Percentiles rank a stretch among this genome's conserved stretches.
phyloP scores from a whole-genome alignment of 305 asterid genomes.

The Withania somnifera region DNA sequence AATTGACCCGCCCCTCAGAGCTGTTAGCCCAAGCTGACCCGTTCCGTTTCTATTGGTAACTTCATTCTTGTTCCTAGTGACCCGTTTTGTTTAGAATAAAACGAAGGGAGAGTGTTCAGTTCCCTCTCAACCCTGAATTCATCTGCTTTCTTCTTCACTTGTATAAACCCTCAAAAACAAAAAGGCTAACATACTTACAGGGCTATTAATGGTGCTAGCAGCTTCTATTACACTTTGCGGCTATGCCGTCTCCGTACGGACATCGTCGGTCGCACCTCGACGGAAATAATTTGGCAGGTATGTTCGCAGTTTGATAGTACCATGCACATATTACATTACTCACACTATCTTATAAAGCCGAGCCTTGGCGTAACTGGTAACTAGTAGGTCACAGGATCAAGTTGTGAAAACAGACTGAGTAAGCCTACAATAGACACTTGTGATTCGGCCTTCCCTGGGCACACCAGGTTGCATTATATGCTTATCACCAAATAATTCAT shows the following conservation, averaged over 20 bases:
- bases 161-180: background rate
- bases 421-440: no score
- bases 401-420: no score
- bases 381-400: no score
- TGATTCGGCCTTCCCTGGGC: no score
- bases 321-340: background rate
- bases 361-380: no score
- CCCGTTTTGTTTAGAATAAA: no score
- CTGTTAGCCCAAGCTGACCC: background rate
- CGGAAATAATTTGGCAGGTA: background rate
- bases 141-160: background rate
- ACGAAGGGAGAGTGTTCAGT: background rate
- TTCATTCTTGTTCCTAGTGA: no score
- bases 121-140: background rate
- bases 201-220: background rate
- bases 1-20: background rate
- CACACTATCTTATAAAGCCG: background rate
- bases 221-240: background rate
- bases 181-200: no score
- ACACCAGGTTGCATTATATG: no score
- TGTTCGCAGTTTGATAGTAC: background rate
- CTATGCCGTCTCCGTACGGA: conserved; percentile 23
- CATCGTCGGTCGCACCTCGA: background rate
- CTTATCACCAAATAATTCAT: background rate
- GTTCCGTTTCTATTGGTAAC: no score